Conservation (phyloP, 345 rosid species). For the Euphorbia lathyris region DNA sequence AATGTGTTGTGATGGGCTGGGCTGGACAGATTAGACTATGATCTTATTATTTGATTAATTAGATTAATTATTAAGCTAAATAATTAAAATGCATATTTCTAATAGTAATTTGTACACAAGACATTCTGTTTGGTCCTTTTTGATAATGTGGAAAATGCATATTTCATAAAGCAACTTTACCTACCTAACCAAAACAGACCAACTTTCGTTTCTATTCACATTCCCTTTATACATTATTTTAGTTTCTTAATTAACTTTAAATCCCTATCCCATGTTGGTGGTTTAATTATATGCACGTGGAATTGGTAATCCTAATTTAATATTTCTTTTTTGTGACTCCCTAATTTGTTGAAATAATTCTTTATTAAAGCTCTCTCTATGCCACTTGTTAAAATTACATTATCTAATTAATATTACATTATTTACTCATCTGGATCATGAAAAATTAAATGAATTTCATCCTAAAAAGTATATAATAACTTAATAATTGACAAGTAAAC, state of each 20-base stretch:
- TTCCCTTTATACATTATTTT: background rate
- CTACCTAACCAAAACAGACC: constrained; percentile 44
- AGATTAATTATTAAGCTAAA: constrained; percentile 12
- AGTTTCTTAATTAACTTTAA: background rate
- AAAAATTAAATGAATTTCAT: too few species aligned
- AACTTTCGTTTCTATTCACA: background rate
- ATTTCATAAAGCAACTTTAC: constrained; percentile 24
- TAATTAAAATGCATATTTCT: background rate
- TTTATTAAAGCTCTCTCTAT: background rate
- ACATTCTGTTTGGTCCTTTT: constrained; percentile 23
- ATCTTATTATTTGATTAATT: background rate
- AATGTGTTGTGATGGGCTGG: background rate
- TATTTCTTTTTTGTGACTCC: background rate
- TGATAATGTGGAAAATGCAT: constrained; percentile 23
- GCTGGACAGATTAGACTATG: constrained; percentile 21
- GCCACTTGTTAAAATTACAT: background rate
- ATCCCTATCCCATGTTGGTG: constrained; percentile 5
- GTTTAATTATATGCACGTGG: constrained; percentile 13
- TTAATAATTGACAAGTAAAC: too few species aligned
- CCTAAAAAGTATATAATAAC: too few species aligned
- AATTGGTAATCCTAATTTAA: background rate
- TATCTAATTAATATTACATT: too few species aligned
- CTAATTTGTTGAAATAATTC: background rate
- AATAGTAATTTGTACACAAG: constrained; percentile 2
- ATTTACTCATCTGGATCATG: too few species aligned